A percentile compares a stretch with the other conserved stretches of the same genome.
phyloP scores from a whole-genome alignment of 768 basidiomycete genomes.

The Tricholoma terreum region DNA sequence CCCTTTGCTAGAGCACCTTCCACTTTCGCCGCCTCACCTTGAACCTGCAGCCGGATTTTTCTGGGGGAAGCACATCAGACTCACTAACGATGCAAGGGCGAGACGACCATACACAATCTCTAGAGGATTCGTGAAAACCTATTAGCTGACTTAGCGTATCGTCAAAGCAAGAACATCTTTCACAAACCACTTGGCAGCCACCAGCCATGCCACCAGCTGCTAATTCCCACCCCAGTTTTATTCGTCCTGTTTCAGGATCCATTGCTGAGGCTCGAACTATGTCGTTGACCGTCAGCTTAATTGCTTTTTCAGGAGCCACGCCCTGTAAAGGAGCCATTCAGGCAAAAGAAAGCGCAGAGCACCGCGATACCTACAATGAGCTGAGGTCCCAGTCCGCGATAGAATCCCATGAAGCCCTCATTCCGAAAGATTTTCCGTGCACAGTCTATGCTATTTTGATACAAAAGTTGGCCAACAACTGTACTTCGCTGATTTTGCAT shows the following conservation, averaged over 20 bases:
- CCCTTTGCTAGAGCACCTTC: conserved; percentile 82
- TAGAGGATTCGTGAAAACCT: conserved; percentile 97
- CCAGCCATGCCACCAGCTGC: conserved; percentile 91
- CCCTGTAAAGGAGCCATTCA: conserved; percentile 47
- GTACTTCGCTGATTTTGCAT: conserved; percentile 98
- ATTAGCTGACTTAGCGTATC: conserved; percentile 10
- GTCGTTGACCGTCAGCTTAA: conserved; percentile 97
- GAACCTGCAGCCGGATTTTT: conserved; percentile 93
- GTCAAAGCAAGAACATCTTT: conserved; percentile 1
- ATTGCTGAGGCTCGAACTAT: conserved; percentile 77
- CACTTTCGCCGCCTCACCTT: conserved; percentile 88
- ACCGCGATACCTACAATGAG: conserved; percentile 60
- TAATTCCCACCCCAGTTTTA: conserved; percentile 88
- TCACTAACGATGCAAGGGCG: conserved; percentile 3
- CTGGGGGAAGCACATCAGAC: conserved; percentile 34
- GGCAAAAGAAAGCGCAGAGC: background rate
- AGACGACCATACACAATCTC: conserved; percentile 77
- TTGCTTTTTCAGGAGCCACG: conserved; percentile 95
- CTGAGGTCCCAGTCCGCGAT: conserved; percentile 93
- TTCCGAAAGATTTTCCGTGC: conserved; percentile 91
- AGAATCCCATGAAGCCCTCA: conserved; percentile 94
- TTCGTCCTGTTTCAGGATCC: conserved; percentile 95
- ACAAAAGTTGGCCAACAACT: conserved; percentile 94
- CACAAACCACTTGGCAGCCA: conserved; percentile 94
- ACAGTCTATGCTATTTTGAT: conserved; percentile 96